Percentiles rank a stretch among this genome's conserved stretches.
Evolutionary conservation across 306 rosid species (phyloP).

Genomic region (Fagus crenata): DNA sequence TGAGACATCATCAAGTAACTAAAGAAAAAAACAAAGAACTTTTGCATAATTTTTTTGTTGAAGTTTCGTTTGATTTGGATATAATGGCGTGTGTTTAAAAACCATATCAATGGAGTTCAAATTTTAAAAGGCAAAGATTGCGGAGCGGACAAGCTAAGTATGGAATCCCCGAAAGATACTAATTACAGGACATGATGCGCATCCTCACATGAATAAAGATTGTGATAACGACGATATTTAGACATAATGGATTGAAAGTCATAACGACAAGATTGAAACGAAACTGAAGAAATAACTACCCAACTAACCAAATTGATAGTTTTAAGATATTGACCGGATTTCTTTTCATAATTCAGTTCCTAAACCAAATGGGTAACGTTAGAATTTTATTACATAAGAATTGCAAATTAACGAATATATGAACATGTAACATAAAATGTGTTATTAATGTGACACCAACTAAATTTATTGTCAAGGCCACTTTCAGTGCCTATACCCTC

Average conservation of each 20-base stretch:
- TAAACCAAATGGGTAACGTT: too few relatives aligned
- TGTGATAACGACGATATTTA: too few relatives aligned
- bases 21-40: too few relatives aligned
- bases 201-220: too few relatives aligned
- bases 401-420: too few relatives aligned
- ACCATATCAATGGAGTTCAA: not conserved
- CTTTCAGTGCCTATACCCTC: too few relatives aligned
- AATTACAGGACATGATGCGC: not conserved
- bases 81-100: not conserved
- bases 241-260: too few relatives aligned
- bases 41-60: not conserved
- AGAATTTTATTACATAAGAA: too few relatives aligned
- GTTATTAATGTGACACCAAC: too few relatives aligned
- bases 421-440: too few relatives aligned
- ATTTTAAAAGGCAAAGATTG: not conserved
- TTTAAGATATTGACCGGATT: not conserved
- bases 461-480: too few relatives aligned
- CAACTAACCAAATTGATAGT: not conserved
- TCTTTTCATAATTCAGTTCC: not conserved
- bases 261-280: not conserved
- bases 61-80: not conserved
- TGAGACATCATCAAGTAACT: too few relatives aligned
- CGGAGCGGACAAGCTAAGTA: not conserved
- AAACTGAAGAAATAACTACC: not conserved
- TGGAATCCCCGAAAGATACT: not conserved